These are phyloP conservation scores for Lachnellula willkommii DNA, from an alignment of 2,329 filamentous ascomycete genomes.

Conservation along the genomic window DNA sequence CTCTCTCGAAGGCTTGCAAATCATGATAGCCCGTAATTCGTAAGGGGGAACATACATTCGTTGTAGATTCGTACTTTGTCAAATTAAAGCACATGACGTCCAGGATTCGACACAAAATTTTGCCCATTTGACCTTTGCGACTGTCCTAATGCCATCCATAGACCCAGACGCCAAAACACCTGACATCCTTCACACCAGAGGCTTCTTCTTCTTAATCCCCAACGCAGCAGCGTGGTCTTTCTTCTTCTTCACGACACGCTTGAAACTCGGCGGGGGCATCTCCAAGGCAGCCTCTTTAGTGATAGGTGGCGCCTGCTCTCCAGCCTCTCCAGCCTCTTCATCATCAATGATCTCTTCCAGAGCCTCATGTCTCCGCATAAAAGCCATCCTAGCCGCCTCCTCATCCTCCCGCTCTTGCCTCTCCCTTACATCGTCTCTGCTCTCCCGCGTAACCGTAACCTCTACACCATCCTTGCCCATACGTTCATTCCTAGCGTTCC, in stretches of 20 bases:
- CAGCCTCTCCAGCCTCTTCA: constrained; percentile 21
- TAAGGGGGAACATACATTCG: no score
- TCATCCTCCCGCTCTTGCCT: constrained; percentile 75
- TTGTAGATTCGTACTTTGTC: no score
- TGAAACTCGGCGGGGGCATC: constrained; percentile 62
- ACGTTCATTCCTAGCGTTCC: constrained; percentile 82
- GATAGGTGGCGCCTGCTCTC: constrained; percentile 33
- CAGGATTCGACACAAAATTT: no score
- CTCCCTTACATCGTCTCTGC: constrained; percentile 55
- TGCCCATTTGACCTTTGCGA: no score
- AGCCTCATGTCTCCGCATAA: constrained; percentile 43
- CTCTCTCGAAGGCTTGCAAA: no score
- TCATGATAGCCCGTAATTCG: no score
- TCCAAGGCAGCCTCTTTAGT: constrained; percentile 32
- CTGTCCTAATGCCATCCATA: no score
- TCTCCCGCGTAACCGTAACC: constrained; percentile 46
- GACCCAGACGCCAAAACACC: no score
- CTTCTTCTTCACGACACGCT: constrained; percentile 77
- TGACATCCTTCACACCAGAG: constrained; percentile 42
- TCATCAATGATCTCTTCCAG: constrained; percentile 32
- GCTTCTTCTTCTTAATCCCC: constrained; percentile 81
- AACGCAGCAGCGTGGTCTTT: constrained; percentile 70
- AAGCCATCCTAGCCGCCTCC: constrained; percentile 73
- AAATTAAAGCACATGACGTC: no score
- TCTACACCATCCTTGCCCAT: constrained; percentile 64